These are phyloP conservation scores for Quercus tomentella DNA, from an alignment of 331 rosid species.

Conservation along the genomic window DNA sequence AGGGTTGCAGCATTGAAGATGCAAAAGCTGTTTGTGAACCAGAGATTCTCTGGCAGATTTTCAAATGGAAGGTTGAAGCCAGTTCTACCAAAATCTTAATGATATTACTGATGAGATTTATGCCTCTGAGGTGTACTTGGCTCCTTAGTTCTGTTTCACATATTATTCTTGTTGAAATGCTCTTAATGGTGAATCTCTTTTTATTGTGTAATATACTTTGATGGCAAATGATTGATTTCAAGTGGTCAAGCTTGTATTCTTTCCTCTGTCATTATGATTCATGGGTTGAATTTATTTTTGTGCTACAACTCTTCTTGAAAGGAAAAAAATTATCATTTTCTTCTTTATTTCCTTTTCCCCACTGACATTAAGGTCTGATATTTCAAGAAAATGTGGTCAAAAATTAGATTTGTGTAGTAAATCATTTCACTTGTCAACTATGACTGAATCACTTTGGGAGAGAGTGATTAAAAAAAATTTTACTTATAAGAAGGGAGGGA, in stretches of 20 bases:
- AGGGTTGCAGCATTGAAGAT: constrained; percentile 54
- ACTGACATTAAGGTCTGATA: background rate
- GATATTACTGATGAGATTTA: background rate
- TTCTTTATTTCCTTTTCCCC: background rate
- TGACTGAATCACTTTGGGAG: background rate
- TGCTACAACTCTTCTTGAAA: background rate
- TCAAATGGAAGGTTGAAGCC: constrained; percentile 54
- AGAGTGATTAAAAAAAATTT: too few relatives aligned
- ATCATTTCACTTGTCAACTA: background rate
- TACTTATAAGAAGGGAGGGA: too few relatives aligned
- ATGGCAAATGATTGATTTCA: background rate
- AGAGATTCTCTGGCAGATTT: constrained; percentile 41
- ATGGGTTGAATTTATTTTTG: background rate
- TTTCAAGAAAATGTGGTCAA: background rate
- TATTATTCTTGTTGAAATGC: background rate
- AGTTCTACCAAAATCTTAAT: constrained; percentile 9
- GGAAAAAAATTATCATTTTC: background rate
- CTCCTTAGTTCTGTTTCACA: background rate
- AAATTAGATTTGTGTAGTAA: background rate
- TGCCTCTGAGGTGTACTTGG: background rate
- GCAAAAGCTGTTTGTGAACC: constrained; percentile 65
- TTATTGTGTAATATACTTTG: too few relatives aligned
- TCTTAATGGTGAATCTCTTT: background rate
- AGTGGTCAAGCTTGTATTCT: background rate
- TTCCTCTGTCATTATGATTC: background rate